Evolutionary conservation across 345 rosid genomes (phyloP).

Genomic region (Mangifera indica): DNA sequence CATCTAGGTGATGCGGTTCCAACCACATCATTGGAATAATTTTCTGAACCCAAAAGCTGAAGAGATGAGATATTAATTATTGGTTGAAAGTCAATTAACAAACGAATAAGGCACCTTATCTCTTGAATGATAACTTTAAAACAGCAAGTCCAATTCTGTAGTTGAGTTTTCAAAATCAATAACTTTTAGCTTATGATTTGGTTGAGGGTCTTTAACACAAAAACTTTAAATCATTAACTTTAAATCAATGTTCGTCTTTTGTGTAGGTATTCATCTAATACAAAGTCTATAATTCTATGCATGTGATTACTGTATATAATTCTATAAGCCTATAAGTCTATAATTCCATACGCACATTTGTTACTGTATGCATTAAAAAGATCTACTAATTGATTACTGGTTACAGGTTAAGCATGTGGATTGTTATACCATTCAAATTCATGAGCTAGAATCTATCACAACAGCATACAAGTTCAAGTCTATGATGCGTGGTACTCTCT

Average conservation of each 20-base stretch:
- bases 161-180: neutral
- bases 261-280: neutral
- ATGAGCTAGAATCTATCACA: slow-evolving; percentile 81
- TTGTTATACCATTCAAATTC: slow-evolving; percentile 64
- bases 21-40: neutral
- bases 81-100: neutral
- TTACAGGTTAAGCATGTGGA: slow-evolving; percentile 85
- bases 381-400: neutral
- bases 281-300: neutral
- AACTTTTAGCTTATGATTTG: neutral
- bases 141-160: neutral
- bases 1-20: neutral
- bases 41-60: neutral
- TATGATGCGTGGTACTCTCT: slow-evolving; percentile 84
- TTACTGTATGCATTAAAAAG: neutral
- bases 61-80: neutral
- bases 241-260: neutral
- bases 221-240: no score
- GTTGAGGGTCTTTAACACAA: neutral
- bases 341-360: neutral
- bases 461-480: slow-evolving; percentile 76
- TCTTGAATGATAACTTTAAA: neutral
- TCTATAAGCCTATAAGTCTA: no score
- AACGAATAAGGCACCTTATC: neutral
- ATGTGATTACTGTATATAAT: no score